phyloP scores from a whole-genome alignment of 2,329 filamentous ascomycete genomes.

The Pseudogymnoascus sp. region DNA sequence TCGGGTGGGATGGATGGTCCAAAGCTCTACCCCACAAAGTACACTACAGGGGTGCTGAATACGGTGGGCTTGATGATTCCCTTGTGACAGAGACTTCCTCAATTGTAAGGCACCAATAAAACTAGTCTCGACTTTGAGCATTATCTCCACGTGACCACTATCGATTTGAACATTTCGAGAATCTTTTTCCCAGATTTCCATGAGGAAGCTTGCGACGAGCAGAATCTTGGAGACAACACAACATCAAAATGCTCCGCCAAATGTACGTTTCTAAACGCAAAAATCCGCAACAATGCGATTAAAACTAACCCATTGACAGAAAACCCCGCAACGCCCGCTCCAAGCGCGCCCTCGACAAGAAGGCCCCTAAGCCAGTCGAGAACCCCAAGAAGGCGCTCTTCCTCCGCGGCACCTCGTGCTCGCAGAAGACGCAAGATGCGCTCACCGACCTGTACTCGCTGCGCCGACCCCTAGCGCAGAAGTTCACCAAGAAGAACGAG shows the following conservation, averaged over 20 bases:
- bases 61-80: neutral
- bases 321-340: constrained; percentile 79
- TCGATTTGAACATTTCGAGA: constrained; percentile 2
- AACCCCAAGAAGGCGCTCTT: constrained; percentile 87
- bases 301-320: constrained; percentile 30
- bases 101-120: neutral
- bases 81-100: neutral
- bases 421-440: constrained; percentile 73
- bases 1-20: constrained; percentile 8
- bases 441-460: constrained; percentile 78
- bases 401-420: constrained; percentile 79
- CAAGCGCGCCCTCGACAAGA: constrained; percentile 89
- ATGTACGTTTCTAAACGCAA: constrained; percentile 22
- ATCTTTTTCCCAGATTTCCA: constrained; percentile 6
- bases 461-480: constrained; percentile 75
- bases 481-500: constrained; percentile 94
- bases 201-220: constrained; percentile 9
- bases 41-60: neutral
- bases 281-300: neutral
- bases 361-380: constrained; percentile 80
- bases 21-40: constrained; percentile 4
- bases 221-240: constrained; percentile 10
- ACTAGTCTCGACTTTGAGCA: neutral
- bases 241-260: constrained; percentile 30
- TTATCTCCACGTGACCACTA: constrained; percentile 9